These are phyloP conservation scores for Kwoniella europaea DNA, from an alignment of 768 basidiomycete species.

Conservation along the genomic window DNA sequence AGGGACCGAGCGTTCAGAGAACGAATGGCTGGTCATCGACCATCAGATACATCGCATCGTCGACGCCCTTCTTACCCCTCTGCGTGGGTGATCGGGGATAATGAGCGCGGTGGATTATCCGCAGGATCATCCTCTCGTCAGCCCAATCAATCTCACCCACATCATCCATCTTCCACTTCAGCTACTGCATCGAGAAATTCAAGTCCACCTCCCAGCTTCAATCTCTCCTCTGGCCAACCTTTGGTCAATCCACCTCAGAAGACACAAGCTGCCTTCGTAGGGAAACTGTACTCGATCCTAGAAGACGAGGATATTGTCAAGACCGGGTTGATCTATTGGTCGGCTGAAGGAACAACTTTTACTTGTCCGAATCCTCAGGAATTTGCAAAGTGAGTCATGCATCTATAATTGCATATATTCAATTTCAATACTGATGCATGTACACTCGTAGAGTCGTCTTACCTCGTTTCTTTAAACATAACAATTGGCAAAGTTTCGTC, in stretches of 20 bases:
- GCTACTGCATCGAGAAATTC: slow-evolving; percentile 21
- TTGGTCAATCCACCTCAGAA: slow-evolving; percentile 49
- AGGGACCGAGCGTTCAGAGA: slow-evolving; percentile 13
- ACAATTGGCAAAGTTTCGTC: slow-evolving; percentile 90
- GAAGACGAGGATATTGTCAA: slow-evolving; percentile 52
- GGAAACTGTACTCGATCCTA: slow-evolving; percentile 56
- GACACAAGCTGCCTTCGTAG: slow-evolving; percentile 57
- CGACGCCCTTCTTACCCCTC: slow-evolving; percentile 21
- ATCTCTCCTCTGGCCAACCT: slow-evolving; percentile 43
- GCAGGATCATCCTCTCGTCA: slow-evolving; percentile 13
- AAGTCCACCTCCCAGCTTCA: slow-evolving; percentile 33
- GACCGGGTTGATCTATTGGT: slow-evolving; percentile 55
- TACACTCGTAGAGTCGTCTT: slow-evolving; percentile 62
- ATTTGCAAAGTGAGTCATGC: slow-evolving; percentile 54
- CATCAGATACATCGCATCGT: slow-evolving; percentile 1
- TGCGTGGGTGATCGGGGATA: slow-evolving; percentile 7
- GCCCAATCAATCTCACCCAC: slow-evolving; percentile 6
- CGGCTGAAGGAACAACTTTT: slow-evolving; percentile 51
- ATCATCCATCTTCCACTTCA: slow-evolving; percentile 19
- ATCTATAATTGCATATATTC: background rate
- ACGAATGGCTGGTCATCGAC: background rate
- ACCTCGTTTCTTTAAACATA: slow-evolving; percentile 95
- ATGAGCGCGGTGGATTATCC: background rate
- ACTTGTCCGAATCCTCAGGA: slow-evolving; percentile 56
- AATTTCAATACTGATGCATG: background rate